phyloP scores from a whole-genome alignment of 2,329 filamentous ascomycete genomes.

The Didymella lethalis region DNA sequence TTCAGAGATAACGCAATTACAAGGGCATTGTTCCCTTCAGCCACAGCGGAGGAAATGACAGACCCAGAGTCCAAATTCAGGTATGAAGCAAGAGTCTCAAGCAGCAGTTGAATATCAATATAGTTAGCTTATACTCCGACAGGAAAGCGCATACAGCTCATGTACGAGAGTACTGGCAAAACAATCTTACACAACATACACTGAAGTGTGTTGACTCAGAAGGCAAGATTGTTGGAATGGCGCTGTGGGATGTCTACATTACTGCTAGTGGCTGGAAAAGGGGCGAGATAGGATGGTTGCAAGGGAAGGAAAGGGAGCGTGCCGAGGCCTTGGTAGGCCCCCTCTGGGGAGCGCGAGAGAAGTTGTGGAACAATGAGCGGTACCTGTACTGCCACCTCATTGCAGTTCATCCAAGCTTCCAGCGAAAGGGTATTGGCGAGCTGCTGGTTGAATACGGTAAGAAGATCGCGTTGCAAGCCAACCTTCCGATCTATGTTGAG shows the following conservation, averaged over 20 bases:
- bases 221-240: conserved; percentile 58
- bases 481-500: conserved; percentile 59
- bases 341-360: conserved; percentile 41
- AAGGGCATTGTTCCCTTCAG: conserved; percentile 54
- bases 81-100: conserved; percentile 14
- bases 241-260: conserved; percentile 56
- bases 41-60: conserved; percentile 29
- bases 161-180: conserved; percentile 53
- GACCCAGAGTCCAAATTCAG: conserved; percentile 35
- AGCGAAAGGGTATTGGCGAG: conserved; percentile 55
- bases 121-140: conserved; percentile 15
- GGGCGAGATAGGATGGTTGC: conserved; percentile 57
- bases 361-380: conserved; percentile 31
- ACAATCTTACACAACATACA: conserved; percentile 55
- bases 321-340: conserved; percentile 56
- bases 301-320: conserved; percentile 54
- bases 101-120: neutral
- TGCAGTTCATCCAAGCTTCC: conserved; percentile 54
- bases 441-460: conserved; percentile 54
- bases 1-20: conserved; percentile 56
- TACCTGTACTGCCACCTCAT: conserved; percentile 52
- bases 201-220: conserved; percentile 58
- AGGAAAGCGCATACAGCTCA: conserved; percentile 55
- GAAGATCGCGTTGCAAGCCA: conserved; percentile 43
- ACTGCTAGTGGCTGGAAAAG: conserved; percentile 55